Percentiles rank a stretch among this genome's conserved stretches.
phyloP scores from a whole-genome alignment of 176 grass and related monocot genomes.

The Aegilops longissima region DNA sequence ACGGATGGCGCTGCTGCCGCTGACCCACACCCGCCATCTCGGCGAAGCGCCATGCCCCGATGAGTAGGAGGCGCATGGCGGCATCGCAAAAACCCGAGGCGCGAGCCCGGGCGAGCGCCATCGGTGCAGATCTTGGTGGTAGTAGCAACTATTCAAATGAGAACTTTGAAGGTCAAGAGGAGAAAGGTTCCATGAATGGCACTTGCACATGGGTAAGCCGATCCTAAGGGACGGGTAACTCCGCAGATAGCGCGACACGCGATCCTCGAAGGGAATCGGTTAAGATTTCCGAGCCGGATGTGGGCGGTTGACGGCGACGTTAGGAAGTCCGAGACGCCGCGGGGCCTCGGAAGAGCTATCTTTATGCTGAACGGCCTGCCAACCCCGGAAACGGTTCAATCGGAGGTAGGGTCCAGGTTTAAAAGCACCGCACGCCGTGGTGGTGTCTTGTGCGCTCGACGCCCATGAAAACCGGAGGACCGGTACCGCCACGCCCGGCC shows the following conservation, averaged over 20 bases:
- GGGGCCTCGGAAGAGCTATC: constrained; percentile 76
- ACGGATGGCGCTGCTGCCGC: constrained; percentile 60
- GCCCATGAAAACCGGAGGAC: constrained; percentile 52
- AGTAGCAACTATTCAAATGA: constrained; percentile 70
- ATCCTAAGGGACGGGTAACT: constrained; percentile 57
- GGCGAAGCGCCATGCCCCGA: too few species aligned
- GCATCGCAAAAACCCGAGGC: constrained; percentile 33
- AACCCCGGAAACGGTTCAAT: constrained; percentile 66
- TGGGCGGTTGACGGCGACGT: constrained; percentile 57
- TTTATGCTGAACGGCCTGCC: constrained; percentile 80
- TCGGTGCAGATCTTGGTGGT: constrained; percentile 60
- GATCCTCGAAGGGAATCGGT: constrained; percentile 22
- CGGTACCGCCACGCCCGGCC: constrained; percentile 47
- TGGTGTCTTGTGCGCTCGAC: constrained; percentile 41
- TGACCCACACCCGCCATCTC: constrained; percentile 67
- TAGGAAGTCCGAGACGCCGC: constrained; percentile 59
- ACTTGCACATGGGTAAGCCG: constrained; percentile 69
- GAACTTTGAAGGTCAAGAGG: constrained; percentile 70
- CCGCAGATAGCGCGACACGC: not conserved
- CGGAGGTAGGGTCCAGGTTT: too few species aligned
- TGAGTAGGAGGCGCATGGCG: too few species aligned
- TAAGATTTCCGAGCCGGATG: constrained; percentile 47
- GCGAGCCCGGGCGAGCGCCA: constrained; percentile 47
- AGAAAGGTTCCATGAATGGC: constrained; percentile 71
- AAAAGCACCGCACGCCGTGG: constrained; percentile 70